phyloP scores from a whole-genome alignment of 2,329 filamentous ascomycete genomes.

The Incumbomyces lentus region DNA sequence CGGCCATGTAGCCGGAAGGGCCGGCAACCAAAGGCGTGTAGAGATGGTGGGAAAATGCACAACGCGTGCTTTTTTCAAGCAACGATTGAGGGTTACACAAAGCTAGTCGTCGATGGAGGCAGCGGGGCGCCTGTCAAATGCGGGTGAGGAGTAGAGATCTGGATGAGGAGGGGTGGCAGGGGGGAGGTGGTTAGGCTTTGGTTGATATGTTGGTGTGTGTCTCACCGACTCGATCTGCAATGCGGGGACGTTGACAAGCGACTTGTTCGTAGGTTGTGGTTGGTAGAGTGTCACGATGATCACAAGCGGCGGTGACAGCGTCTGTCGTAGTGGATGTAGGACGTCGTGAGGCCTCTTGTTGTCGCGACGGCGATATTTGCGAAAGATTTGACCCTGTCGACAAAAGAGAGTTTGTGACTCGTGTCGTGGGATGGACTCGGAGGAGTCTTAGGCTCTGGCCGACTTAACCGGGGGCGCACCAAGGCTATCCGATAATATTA shows the following conservation, averaged over 20 bases:
- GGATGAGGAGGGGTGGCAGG: not conserved
- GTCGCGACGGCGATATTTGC: not conserved
- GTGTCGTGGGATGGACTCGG: not conserved
- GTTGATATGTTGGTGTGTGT: conserved; percentile 2
- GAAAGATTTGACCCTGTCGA: not conserved
- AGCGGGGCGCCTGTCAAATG: conserved; percentile 1
- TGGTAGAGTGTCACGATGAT: not conserved
- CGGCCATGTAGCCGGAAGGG: conserved; percentile 1
- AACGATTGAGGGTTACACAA: not conserved
- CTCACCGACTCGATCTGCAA: conserved; percentile 1
- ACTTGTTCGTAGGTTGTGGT: conserved; percentile 1
- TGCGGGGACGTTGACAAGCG: conserved; percentile 1
- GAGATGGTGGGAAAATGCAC: conserved; percentile 1
- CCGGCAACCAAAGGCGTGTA: not conserved
- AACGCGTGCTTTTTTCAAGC: not conserved
- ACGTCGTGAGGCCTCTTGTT: not conserved
- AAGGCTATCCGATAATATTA: not conserved
- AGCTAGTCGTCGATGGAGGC: not conserved
- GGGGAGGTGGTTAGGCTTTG: not conserved
- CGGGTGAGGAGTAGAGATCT: not conserved
- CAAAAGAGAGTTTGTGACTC: not conserved
- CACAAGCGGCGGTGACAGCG: not conserved
- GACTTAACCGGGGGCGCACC: not conserved
- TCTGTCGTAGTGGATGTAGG: not conserved
- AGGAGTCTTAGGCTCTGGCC: not conserved